phyloP scores from a whole-genome alignment of 2,329 filamentous ascomycete species.

The Phialophora tarda region DNA sequence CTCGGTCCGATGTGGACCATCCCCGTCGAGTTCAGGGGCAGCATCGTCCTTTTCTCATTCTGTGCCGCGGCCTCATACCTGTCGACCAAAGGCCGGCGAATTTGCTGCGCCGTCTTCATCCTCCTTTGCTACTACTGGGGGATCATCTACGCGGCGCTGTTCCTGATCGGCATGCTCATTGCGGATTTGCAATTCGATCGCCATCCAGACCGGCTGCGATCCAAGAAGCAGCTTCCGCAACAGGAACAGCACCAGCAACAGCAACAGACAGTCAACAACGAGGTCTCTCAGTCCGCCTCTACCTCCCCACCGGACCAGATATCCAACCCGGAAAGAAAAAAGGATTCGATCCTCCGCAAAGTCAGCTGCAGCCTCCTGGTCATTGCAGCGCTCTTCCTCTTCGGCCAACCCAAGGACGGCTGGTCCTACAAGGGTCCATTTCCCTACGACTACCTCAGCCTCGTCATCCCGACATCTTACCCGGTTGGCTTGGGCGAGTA shows the following conservation, averaged over 20 bases:
- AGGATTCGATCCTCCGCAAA: neutral
- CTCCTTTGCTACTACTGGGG: conserved; percentile 28
- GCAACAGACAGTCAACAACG: neutral
- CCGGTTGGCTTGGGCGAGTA: neutral
- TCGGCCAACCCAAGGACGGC: neutral
- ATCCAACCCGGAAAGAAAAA: neutral
- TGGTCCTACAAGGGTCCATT: neutral
- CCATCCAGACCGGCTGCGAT: conserved; percentile 24
- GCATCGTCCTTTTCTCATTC: conserved; percentile 40
- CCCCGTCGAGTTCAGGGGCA: conserved; percentile 54
- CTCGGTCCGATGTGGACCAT: conserved; percentile 49
- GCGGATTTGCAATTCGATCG: conserved; percentile 28
- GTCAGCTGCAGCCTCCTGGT: neutral
- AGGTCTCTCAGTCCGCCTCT: neutral
- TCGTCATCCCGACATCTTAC: neutral
- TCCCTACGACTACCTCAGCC: neutral
- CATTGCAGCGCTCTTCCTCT: neutral
- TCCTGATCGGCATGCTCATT: conserved; percentile 29
- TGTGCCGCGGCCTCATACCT: conserved; percentile 4
- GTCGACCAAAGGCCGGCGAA: neutral
- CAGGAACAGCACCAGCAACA: neutral
- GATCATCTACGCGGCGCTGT: conserved; percentile 25
- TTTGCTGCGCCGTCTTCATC: conserved; percentile 9
- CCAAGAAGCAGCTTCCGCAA: conserved; percentile 47
- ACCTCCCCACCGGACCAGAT: neutral